Base-by-base conservation (phyloP, 495 filamentous ascomycete species). In the Penicillium ucsense region DNA sequence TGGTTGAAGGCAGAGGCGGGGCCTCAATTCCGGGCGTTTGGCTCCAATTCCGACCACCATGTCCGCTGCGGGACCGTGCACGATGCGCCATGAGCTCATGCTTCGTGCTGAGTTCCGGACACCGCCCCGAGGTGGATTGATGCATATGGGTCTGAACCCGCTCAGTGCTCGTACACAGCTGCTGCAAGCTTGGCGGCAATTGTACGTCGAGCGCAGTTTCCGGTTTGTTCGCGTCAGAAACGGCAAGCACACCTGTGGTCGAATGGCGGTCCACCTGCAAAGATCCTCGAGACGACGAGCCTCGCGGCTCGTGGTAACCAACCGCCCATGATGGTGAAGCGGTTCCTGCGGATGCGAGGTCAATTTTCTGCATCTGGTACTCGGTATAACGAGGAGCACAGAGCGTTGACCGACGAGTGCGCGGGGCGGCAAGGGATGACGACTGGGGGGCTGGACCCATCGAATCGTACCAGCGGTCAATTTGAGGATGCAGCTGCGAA, bases 381-480 rank as follows among this genome's bases (percentile, higher is more conserved):
- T 62, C 59, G 28, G 54, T 53, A 37, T 51, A 57, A 10, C 56
- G 56, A 28, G 59, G 59, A 32, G 54, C 59, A 42, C 59, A 60
- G 8, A 62, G 47, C 1, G 59, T 60, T 37, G 59, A 60, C 29
- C 59, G 56, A 31, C 59, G 59, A 2, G 44, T 42, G 8, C 53
- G 49, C 5, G 35, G 31, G 3, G 41, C 48, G 38, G 37, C 36
- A 36, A 38, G 32, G 9, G 41, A 31, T 10, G 11, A 20, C 20
- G 20, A 11, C 1, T 47, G 35, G n/a, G 45, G 37, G 31, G 12
- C 35, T 6, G 50, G 44, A 10, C 50, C 40, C 36, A 43, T 57
- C 4, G 44, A 39, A 29, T 62, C 59, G 35, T 62, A 55, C 56
- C 59, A 60, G 45, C 54, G 57, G 33, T 33, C 20, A 32, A 54